Base-by-base conservation (phyloP, 2,329 filamentous ascomycete species). In the Epichloe festucae region DNA sequence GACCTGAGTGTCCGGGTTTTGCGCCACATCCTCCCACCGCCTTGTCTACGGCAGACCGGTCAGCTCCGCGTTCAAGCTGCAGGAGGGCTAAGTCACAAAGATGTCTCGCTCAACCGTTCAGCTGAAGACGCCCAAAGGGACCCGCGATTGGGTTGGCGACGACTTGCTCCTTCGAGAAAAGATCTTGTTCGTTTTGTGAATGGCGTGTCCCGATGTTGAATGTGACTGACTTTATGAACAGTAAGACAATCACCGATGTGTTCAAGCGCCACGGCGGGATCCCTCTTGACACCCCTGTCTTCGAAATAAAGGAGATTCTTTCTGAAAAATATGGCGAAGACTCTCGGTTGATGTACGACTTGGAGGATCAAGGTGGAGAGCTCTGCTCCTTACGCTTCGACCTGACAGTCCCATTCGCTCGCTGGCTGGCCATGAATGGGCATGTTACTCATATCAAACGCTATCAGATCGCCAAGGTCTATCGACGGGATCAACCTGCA, bases 391-490 rank as follows among this genome's bases (percentile, higher is more conserved):
- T 95, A 55, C 82, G 89, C 61, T 95, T 93, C 70, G 89, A 94
- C 63, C 71, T 94, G 59, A 94, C 89, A 1, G 89, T 95, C 12
- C 89, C 89, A 34, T 93, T 95, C 63, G 90, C 91, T 55, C 83
- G 90, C 62, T 96, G 86, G 81, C 79, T 95, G 55, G 90, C 90
- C 62, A 93, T 94, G 88, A 95, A 95, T 70, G 78, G 84, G 52
- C 57, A 76, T 94, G 27, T 52, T 81, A 87, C 67, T 84, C 77
- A 67, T 31, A 90, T 95, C 72, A 95, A 95, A 74, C 81, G 91
- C 63, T 96, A 95, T 69, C 89, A 95, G 71, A 90, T 97, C 59
- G 89, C 89, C 59, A 95, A 95, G 72, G 90, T 95, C 57, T 73
- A 73, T 63, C 68, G 70, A 46, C 59, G 69, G 59, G 69, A 72